Evolutionary conservation across 805 yeast genomes (phyloP), one percentile per base, ranked within the genome.

Genomic region (Grigorovia jiainica): DNA sequence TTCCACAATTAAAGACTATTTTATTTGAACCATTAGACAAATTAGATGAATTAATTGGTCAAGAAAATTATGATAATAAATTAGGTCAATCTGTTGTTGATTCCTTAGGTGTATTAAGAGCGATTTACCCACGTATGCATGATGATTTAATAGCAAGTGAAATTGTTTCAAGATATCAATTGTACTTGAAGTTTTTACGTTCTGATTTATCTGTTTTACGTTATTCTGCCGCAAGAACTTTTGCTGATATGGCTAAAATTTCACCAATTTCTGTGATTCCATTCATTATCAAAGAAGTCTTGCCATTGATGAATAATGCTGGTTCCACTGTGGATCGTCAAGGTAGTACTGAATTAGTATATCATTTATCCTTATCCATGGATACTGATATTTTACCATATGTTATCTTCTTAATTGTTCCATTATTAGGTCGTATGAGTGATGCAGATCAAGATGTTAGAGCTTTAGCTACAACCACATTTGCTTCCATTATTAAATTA

Each of bases 341-440:
- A 65, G 98, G 99, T 55, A 87, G 95, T 6, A 82, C 87, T 43
- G 99, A 92, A 63, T 76, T 92, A 19, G 73, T 90, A 7, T 89
- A 86, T 58, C 97, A 92, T 56, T 68, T 92, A 37, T 78, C 95
- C 2, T 70, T 71, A 32, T 73, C 82, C 3, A 87, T 92, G 96
- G 97, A 94, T 1, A 69, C 85, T 7, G 83, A 76, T 46, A 87
- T 94, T 43, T 66, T 92, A 46, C 99, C 99, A 0, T 92, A 90
- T 61, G 89, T 92, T 38, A 95, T 92, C 30, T 92, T 92, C 60
- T 73, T 92, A 53, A 87, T 92, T 60, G 97, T 94, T 21, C 98
- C 99, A 9, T 87, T 92, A 4, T 68, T 92, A 51, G 99, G 98
- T 36, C 75, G 98, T 56, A 92, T 92, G 98, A 89, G 96, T 70